phyloP scores from a whole-genome alignment of 1,284 basidiomycete genomes.

The Trametes sp. region DNA sequence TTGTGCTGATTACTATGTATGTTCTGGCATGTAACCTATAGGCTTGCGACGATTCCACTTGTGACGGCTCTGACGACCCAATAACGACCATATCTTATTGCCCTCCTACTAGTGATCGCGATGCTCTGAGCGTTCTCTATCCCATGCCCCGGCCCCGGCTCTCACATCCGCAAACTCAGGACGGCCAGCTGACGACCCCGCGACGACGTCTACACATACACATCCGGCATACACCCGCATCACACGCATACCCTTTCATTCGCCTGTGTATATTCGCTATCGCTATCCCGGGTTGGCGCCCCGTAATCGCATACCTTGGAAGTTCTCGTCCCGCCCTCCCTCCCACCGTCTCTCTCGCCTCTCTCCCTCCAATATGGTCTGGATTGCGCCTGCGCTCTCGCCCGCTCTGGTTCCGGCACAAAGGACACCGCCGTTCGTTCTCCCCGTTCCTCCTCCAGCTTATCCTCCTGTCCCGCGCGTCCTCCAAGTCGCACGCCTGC shows the following conservation, averaged over 20 bases:
- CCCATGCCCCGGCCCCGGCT: conserved; percentile 14
- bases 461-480: not conserved
- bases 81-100: conserved; percentile 32
- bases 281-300: conserved; percentile 28
- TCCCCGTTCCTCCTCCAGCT: not conserved
- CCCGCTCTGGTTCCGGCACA: conserved; percentile 35
- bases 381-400: conserved; percentile 20
- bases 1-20: conserved; percentile 8
- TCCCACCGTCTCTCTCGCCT: not conserved
- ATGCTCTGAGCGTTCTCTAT: conserved; percentile 22
- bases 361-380: conserved; percentile 5
- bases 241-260: conserved; percentile 30
- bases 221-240: conserved; percentile 21
- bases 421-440: conserved; percentile 38
- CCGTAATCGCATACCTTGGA: conserved; percentile 27
- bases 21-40: conserved; percentile 6
- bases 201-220: conserved; percentile 23
- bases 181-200: conserved; percentile 29
- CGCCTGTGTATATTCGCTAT: conserved; percentile 35
- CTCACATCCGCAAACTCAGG: conserved; percentile 16
- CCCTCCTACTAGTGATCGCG: conserved; percentile 16
- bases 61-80: conserved; percentile 35
- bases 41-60: conserved; percentile 30
- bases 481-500: not conserved
- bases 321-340: not conserved